These are phyloP conservation scores for Phoma sp. DNA, from an alignment of 2,329 filamentous ascomycete genomes.

Conservation along the genomic window DNA sequence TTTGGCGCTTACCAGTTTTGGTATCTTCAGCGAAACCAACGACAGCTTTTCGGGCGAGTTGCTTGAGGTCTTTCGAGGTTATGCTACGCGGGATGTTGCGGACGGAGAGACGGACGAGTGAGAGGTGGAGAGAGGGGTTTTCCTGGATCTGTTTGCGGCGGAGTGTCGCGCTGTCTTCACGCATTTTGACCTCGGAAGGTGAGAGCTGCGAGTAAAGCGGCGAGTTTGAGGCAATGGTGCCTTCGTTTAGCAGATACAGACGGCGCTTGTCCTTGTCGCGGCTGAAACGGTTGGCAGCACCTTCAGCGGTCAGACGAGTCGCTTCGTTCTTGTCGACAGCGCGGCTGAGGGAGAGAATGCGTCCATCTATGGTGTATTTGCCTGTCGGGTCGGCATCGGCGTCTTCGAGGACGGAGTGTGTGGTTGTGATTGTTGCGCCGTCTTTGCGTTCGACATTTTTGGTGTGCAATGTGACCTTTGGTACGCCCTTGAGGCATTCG, in stretches of 20 bases:
- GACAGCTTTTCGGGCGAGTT: conserved; percentile 86
- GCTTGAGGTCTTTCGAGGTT: conserved; percentile 86
- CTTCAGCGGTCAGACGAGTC: conserved; percentile 73
- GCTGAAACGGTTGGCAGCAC: conserved; percentile 66
- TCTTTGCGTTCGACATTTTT: conserved; percentile 45
- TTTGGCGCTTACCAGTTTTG: conserved; percentile 75
- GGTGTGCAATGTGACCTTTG: conserved; percentile 53
- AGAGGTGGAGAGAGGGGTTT: conserved; percentile 88
- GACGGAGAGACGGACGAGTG: conserved; percentile 85
- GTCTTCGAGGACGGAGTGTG: conserved; percentile 84
- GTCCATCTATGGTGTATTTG: conserved; percentile 87
- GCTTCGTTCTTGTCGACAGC: conserved; percentile 88
- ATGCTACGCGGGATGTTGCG: conserved; percentile 88
- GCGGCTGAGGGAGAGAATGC: conserved; percentile 81
- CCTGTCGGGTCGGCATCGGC: conserved; percentile 82
- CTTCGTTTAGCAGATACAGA: conserved; percentile 86
- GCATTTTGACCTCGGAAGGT: conserved; percentile 81
- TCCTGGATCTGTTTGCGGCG: conserved; percentile 88
- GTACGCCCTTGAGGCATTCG: conserved; percentile 76
- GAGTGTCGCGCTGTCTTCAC: conserved; percentile 85
- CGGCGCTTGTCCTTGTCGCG: conserved; percentile 87
- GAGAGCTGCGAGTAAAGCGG: conserved; percentile 78
- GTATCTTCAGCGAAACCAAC: conserved; percentile 94
- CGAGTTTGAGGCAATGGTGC: conserved; percentile 78
- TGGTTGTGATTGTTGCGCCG: conserved; percentile 43